phyloP scores from a whole-genome alignment of 129 eudicot species.

The Silybum marianum region DNA sequence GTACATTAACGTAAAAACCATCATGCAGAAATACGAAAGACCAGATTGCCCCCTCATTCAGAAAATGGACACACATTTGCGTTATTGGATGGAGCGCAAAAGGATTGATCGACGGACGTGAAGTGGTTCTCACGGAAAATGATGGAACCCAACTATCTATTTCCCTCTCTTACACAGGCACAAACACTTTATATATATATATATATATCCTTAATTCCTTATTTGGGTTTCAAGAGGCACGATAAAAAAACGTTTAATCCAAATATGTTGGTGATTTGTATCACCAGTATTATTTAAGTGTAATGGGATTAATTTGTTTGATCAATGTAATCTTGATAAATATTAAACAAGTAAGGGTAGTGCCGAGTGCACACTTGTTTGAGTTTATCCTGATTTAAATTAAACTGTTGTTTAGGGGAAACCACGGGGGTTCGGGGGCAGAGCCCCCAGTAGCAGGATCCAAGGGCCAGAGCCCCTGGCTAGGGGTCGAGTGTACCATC shows the following conservation, averaged over 20 bases:
- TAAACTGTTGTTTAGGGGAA: too few species aligned
- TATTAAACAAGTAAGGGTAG: too few species aligned
- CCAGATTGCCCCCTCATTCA: too few species aligned
- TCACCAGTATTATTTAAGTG: too few species aligned
- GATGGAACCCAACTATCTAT: background rate
- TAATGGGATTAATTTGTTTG: too few species aligned
- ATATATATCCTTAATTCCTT: background rate
- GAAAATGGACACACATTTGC: background rate
- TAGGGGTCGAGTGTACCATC: too few species aligned
- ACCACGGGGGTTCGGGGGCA: too few species aligned
- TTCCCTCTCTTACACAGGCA: background rate
- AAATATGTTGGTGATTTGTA: background rate
- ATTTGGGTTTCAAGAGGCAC: background rate
- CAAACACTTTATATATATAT: background rate
- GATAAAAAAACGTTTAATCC: background rate
- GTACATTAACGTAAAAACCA: background rate
- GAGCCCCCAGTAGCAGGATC: too few species aligned
- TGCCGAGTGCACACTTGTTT: too few species aligned
- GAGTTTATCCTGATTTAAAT: too few species aligned
- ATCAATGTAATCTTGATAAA: too few species aligned
- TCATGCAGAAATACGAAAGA: background rate
- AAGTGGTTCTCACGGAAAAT: background rate
- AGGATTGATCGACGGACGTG: background rate
- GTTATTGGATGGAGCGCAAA: background rate
- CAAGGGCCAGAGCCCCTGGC: too few species aligned